Percentiles rank a stretch among this genome's conserved stretches.
phyloP scores from a whole-genome alignment of 805 yeast genomes.

The Wickerhamomyces bisporus region DNA sequence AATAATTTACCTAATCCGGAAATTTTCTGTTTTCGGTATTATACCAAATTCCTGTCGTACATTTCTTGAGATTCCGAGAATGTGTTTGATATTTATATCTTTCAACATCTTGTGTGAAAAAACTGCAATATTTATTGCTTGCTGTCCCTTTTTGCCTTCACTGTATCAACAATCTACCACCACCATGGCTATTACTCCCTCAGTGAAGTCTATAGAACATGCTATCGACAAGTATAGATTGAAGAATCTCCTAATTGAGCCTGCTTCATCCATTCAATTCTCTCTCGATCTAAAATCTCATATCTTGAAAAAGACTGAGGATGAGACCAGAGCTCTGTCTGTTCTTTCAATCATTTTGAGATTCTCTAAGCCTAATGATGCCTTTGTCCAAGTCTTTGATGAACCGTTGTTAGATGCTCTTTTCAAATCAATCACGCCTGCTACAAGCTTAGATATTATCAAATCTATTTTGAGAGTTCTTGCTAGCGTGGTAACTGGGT shows the following conservation, averaged over 20 bases:
- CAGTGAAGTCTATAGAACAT: slow-evolving; percentile 16
- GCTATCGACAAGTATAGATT: slow-evolving; percentile 14
- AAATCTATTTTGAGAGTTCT: slow-evolving; percentile 39
- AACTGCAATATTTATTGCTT: too few relatives aligned
- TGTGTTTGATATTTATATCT: background rate
- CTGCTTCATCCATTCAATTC: slow-evolving; percentile 14
- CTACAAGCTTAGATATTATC: slow-evolving; percentile 33
- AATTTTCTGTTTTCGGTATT: too few relatives aligned
- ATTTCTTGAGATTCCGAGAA: background rate
- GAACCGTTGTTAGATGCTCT: slow-evolving; percentile 35
- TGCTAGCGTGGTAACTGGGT: slow-evolving; percentile 17
- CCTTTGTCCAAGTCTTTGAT: slow-evolving; percentile 33
- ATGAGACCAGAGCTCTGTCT: slow-evolving; percentile 46
- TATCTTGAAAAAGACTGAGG: slow-evolving; percentile 41
- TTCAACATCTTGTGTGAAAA: background rate
- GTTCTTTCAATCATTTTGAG: slow-evolving; percentile 50
- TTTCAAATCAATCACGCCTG: slow-evolving; percentile 35
- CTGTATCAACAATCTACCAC: too few relatives aligned
- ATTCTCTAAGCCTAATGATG: slow-evolving; percentile 35
- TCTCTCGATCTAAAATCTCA: slow-evolving; percentile 31
- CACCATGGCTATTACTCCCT: too few relatives aligned
- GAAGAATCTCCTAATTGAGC: slow-evolving; percentile 15
- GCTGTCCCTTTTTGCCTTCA: too few relatives aligned
- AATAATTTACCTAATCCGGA: background rate
- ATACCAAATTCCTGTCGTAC: too few relatives aligned